Percentiles rank a stretch among this genome's conserved stretches.
Conservation (phyloP, 306 rosid species). For the Ormosia emarginata region DNA sequence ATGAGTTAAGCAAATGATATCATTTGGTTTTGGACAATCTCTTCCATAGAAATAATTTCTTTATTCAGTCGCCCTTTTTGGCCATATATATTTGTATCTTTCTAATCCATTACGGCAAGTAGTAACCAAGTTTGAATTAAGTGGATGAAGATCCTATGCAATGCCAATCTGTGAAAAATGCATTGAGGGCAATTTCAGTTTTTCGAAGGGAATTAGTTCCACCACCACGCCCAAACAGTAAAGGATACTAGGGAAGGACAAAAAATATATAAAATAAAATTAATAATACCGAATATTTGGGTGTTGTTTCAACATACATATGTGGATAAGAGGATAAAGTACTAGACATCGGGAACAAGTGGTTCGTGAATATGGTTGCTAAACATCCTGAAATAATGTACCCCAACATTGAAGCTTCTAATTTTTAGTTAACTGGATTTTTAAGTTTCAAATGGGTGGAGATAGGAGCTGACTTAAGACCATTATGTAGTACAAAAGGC, state of each 20-base stretch:
- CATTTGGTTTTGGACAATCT: neutral
- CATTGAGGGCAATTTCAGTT: no score
- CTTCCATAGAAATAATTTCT: neutral
- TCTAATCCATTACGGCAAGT: no score
- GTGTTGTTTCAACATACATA: slow-evolving; percentile 12
- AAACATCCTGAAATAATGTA: slow-evolving; percentile 9
- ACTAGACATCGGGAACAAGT: slow-evolving; percentile 23
- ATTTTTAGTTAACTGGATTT: neutral
- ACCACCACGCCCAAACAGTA: no score
- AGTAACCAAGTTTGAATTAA: no score
- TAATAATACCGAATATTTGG: neutral
- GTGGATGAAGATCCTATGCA: no score
- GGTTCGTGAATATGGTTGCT: slow-evolving; percentile 27
- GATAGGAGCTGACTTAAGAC: neutral
- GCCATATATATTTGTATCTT: no score
- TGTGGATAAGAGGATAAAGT: slow-evolving; percentile 21
- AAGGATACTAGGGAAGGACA: neutral
- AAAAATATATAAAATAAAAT: neutral
- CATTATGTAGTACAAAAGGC: neutral
- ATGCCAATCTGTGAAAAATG: no score
- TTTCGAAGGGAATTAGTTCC: no score
- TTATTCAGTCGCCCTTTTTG: neutral
- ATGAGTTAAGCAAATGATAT: neutral
- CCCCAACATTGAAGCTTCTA: slow-evolving; percentile 22
- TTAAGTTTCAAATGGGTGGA: neutral